These are phyloP conservation scores for Rutstroemia sp. DNA, from an alignment of 2,329 filamentous ascomycete species.

Conservation along the genomic window DNA sequence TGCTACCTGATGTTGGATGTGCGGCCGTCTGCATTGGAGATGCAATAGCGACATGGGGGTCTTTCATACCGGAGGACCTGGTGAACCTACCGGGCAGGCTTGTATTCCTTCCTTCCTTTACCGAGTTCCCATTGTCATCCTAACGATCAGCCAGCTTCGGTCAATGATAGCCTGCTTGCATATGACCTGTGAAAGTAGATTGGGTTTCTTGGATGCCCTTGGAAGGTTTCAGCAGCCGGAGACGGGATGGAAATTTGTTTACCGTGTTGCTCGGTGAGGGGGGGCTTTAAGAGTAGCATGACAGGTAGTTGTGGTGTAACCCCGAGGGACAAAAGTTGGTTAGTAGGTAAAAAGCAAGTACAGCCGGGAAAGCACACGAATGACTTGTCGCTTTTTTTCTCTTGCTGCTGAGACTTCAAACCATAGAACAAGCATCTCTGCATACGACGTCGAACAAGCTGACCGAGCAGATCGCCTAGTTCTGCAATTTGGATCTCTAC, in stretches of 20 bases:
- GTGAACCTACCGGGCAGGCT: constrained; percentile 7
- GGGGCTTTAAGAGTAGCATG: constrained; percentile 13
- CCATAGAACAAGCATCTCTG: constrained; percentile 15
- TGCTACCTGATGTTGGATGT: constrained; percentile 12
- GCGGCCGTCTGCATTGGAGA: constrained; percentile 15
- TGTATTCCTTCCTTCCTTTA: constrained; percentile 9
- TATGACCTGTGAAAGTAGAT: constrained; percentile 9
- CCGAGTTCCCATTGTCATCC: constrained; percentile 3
- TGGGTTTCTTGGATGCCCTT: constrained; percentile 1
- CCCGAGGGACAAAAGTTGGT: constrained; percentile 3
- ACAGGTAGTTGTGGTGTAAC: constrained; percentile 13
- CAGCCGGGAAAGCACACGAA: constrained; percentile 9
- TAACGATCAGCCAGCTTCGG: constrained; percentile 6
- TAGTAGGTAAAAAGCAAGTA: constrained; percentile 15
- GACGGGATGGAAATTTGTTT: constrained; percentile 7
- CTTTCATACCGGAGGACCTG: constrained; percentile 4
- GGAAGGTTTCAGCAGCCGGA: constrained; percentile 10
- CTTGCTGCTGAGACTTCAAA: constrained; percentile 6
- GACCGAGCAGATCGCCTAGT: constrained; percentile 10
- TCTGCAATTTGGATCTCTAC: constrained; percentile 7
- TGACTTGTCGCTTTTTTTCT: constrained; percentile 7
- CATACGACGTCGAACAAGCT: constrained; percentile 23
- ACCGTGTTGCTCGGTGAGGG: constrained; percentile 13
- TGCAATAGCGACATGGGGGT: constrained; percentile 13
- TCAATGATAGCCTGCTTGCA: constrained; percentile 12